Evolutionary conservation across 371 early-diverging fungal genomes (phyloP), one percentile per base, ranked within the genome.

Genomic region (Syncephalastrum monosporum): DNA sequence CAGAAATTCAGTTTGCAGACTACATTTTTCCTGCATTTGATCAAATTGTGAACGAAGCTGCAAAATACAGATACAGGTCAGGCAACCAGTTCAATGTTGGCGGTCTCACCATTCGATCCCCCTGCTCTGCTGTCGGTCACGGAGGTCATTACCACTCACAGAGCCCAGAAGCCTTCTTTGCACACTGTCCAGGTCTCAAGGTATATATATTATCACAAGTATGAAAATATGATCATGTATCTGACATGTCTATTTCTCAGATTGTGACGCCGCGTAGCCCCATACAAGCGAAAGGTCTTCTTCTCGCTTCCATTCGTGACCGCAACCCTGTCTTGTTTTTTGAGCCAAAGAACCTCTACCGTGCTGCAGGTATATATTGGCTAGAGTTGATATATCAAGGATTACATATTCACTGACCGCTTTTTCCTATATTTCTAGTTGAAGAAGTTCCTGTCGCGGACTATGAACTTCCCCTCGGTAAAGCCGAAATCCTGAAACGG

Each of bases 1-100:
- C 98, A 23, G 99, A 98, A 71, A 97, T 98, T 49, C 98, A 98
- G 77, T 98, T 98, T 80, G 99, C 96, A 13, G 97, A 98, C 70
- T 97, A 97, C 61, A 94, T 98, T 10, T 96, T 92, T 72, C 98
- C 98, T 4, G 97, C 97, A 3, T 98, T 96, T 69, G 98, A 98
- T 76, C 98, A 97, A 88, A 65, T 98, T 47, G 97, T 96, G n/a
- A 98, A 98, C 71, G 99, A 98, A 75, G 98, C 98, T 16, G 96
- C 98, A 38, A 98, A 98, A 75, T 96, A 87, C 68, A 85, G 99
- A 48, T 98, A 97, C 75, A 86, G 99, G 38, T 93, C 95, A 8
- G 99, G 99, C 24, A 90, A 91, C 58, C 81, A 88, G 65, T 98
- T 97, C 63, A 79, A 95, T 65, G 89, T 85, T 16, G 99, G 96